Percentiles rank a stretch among this genome's conserved stretches.
These are phyloP conservation scores for Kernera saxatilis DNA, from an alignment of 345 rosid species.

Conservation along the genomic window DNA sequence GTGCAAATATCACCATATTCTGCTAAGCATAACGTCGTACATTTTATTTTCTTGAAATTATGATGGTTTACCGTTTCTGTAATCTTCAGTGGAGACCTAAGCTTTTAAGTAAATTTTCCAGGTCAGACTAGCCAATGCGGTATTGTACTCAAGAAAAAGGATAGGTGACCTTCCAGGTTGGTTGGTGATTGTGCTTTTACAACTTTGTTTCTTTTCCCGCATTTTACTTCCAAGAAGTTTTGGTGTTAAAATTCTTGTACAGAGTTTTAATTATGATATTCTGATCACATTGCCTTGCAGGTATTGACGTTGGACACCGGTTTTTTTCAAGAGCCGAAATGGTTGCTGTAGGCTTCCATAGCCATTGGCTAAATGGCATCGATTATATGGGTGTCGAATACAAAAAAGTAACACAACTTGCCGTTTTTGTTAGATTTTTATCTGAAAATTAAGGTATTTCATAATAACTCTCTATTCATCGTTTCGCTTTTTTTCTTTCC, in stretches of 20 bases:
- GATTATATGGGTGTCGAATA: constrained; percentile 72
- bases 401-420: constrained; percentile 34
- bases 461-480: neutral
- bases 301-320: constrained; percentile 78
- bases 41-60: neutral
- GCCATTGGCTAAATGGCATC: constrained; percentile 94
- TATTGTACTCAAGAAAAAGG: constrained; percentile 53
- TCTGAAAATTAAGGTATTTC: neutral
- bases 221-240: neutral
- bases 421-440: neutral
- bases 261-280: neutral
- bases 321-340: constrained; percentile 94
- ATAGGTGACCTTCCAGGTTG: constrained; percentile 77
- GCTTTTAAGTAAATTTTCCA: constrained; percentile 13
- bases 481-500: neutral
- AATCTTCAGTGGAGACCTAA: neutral
- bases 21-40: neutral
- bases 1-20: neutral
- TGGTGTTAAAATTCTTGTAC: neutral
- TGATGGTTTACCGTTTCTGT: neutral
- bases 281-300: constrained; percentile 36
- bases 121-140: constrained; percentile 45
- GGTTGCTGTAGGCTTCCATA: constrained; percentile 82
- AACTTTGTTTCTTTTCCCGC: neutral
- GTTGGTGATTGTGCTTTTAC: constrained; percentile 21